Evolutionary conservation across 176 grass and related monocot species (phyloP).

Genomic region (Oryza brachyantha): DNA sequence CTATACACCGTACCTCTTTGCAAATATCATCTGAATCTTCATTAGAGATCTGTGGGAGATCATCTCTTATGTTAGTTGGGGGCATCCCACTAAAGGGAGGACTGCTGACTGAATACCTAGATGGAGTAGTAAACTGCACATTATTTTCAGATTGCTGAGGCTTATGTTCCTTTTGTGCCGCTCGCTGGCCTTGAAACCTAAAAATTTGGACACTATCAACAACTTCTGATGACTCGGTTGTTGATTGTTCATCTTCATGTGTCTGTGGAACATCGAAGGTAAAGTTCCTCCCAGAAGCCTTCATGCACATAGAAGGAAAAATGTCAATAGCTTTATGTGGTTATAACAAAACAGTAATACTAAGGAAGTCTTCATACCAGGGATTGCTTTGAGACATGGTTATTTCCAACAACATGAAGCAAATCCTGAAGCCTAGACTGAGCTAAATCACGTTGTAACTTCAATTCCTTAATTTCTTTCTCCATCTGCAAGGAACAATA

Average conservation of each 20-base stretch:
- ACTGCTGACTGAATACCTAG: conserved; percentile 46
- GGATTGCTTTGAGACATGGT: conserved; percentile 39
- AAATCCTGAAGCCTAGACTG: conserved; percentile 73
- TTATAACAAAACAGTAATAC: not conserved
- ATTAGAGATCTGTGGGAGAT: conserved; percentile 33
- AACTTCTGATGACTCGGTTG: conserved; percentile 52
- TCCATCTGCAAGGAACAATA: conserved; percentile 73
- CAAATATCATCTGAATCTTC: conserved; percentile 80
- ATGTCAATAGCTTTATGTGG: not conserved
- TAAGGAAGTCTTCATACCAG: conserved; percentile 41
- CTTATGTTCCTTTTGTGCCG: conserved; percentile 28
- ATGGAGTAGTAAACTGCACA: conserved; percentile 10
- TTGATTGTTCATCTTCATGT: conserved; percentile 54
- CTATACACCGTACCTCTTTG: conserved; percentile 89
- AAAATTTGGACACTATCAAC: conserved; percentile 35
- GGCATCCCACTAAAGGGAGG: conserved; percentile 51
- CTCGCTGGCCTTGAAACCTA: conserved; percentile 25
- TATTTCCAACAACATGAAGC: conserved; percentile 69
- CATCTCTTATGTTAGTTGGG: conserved; percentile 36
- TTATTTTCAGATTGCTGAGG: conserved; percentile 35
- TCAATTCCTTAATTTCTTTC: conserved; percentile 90
- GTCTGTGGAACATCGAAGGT: conserved; percentile 57
- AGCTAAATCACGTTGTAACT: conserved; percentile 67
- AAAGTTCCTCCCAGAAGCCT: conserved; percentile 62
- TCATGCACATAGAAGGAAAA: conserved; percentile 27